Base-by-base conservation (phyloP, 148 eudicot species). In the Nepenthes gracilis region DNA sequence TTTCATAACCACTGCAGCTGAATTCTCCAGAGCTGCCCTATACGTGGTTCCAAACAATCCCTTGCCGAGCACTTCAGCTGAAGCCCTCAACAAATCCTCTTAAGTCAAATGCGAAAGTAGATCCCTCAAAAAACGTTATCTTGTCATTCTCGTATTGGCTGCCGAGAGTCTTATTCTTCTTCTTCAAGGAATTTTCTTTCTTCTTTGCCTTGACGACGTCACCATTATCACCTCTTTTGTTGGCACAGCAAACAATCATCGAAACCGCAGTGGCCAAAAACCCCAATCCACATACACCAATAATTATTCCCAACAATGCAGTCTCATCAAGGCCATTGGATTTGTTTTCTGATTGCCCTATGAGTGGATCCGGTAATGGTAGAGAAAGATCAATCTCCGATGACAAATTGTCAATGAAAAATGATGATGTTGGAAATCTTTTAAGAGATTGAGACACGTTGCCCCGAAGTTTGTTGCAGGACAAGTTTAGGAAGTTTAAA, bases 1-100 rank as follows among this genome's bases (percentile, higher is more conserved):
- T 80, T 88, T 88, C 59, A 88, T 91, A 3, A 70, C 96, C 12
- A 88, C 78, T 0, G 70, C 85, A 35, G 60, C 81, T 9, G 80
- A 50, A 35, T 88, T 91, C 76, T 88, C 96, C 62, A 88, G 51
- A 11, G 86, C 78, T 0, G 91, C 96, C 81, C 81, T 88, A 65
- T 88, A 88, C 0, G 96, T 79, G 15, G 81, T 85, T 36, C 96
- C 96, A 43, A 9, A 73, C 13, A 77, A 58, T 38, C 84, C 84
- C 77, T 82, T 79, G 6, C 84, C 87, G 1, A 82, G 75, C 61
- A 82, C 79, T 68, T 82, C 87, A 6, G 84, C 84, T 2, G 87
- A 82, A 51, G 87, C 83, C 73, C 83, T 76, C 71, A 82, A 40
- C 49, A 82, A 62, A 72, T 82, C 87, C 70, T 82, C 87, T 37